A percentile compares a stretch with the other conserved stretches of the same genome.
Evolutionary conservation across 495 filamentous ascomycete genomes (phyloP).

Genomic region (Penicillium longicatenatum): DNA sequence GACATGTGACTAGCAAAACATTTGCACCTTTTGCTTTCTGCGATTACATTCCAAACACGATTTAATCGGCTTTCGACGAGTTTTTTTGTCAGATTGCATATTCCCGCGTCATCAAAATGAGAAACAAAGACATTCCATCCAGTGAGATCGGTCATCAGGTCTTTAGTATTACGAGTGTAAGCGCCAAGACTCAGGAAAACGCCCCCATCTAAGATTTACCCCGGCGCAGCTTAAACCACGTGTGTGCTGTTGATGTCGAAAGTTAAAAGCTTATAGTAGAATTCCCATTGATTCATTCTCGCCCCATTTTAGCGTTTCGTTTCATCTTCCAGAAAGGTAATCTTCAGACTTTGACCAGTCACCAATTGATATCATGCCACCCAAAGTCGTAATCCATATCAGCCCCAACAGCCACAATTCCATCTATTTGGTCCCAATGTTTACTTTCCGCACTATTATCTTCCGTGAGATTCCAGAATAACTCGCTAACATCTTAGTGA

Average conservation of each 20-base stretch:
- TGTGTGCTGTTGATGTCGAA: neutral
- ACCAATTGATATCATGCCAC: neutral
- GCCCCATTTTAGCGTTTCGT: neutral
- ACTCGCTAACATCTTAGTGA: neutral
- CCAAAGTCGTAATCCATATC: too few relatives aligned
- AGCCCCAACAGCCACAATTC: too few relatives aligned
- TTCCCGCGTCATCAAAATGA: neutral
- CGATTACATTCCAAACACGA: conserved; percentile 27
- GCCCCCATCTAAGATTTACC: conserved; percentile 6
- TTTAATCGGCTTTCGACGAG: conserved; percentile 22
- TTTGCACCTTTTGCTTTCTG: conserved; percentile 22
- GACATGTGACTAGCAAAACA: neutral
- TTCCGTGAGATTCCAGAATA: neutral
- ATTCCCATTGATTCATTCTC: neutral
- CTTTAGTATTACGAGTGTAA: conserved; percentile 12
- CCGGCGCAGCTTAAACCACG: conserved; percentile 4
- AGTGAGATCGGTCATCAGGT: neutral
- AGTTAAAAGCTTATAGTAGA: neutral
- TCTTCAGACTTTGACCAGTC: neutral
- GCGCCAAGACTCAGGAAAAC: conserved; percentile 5
- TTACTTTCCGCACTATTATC: neutral
- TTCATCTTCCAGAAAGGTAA: neutral
- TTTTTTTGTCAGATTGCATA: conserved; percentile 14
- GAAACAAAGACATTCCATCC: neutral
- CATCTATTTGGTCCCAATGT: neutral